Percentiles rank a stretch among this genome's conserved stretches.
These are phyloP conservation scores for Clitopilus passeckerianus DNA, from an alignment of 768 basidiomycete species.

Conservation along the genomic window DNA sequence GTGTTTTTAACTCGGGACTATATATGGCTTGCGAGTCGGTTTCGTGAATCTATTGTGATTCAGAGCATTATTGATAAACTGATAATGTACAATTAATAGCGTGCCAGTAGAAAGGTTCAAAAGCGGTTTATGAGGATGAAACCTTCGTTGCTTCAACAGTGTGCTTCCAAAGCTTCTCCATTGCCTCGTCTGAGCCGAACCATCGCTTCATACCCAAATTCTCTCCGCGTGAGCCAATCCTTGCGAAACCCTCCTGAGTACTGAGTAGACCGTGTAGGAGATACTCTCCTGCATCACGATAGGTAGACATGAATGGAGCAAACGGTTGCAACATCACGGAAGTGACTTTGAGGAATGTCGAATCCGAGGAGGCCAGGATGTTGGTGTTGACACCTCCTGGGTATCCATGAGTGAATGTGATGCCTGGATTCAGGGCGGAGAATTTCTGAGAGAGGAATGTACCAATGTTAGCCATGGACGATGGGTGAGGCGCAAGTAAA, in stretches of 20 bases:
- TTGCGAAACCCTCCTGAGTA: slow-evolving; percentile 19
- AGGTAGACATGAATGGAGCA: slow-evolving; percentile 17
- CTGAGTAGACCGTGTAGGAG: slow-evolving; percentile 27
- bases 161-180: slow-evolving; percentile 32
- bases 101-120: background rate
- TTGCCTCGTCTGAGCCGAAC: slow-evolving; percentile 31
- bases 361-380: slow-evolving; percentile 12
- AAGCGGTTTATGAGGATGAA: background rate
- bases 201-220: slow-evolving; percentile 26
- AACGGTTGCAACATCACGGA: slow-evolving; percentile 7
- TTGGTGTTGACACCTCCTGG: slow-evolving; percentile 35
- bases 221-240: slow-evolving; percentile 26
- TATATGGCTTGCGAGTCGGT: no score
- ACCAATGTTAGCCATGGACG: background rate
- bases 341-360: background rate
- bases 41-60: no score
- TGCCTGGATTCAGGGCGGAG: slow-evolving; percentile 23
- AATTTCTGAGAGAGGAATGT: slow-evolving; percentile 22
- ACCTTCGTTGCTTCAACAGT: slow-evolving; percentile 14
- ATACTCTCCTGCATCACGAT: slow-evolving; percentile 27
- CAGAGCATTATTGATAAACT: no score
- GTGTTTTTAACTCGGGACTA: no score
- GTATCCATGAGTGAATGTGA: slow-evolving; percentile 33
- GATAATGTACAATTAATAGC: no score
- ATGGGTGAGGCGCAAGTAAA: background rate